Percentiles rank a stretch among this genome's conserved stretches.
phyloP scores from a whole-genome alignment of 2,329 filamentous ascomycete genomes.

The Aspergillus japonicus region DNA sequence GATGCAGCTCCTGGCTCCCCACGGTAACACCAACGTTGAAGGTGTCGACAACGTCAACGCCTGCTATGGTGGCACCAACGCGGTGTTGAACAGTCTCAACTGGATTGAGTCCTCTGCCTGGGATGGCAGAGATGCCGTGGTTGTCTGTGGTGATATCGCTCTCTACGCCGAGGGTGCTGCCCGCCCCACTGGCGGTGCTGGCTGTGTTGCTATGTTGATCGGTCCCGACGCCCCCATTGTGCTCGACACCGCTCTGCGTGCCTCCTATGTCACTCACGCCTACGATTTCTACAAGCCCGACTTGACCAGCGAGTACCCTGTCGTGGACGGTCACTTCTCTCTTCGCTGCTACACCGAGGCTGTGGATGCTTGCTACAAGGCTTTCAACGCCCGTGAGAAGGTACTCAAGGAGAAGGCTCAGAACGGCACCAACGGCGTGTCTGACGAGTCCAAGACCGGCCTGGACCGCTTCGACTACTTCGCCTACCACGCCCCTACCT shows the following conservation, averaged over 20 bases:
- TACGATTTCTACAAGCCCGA: slow-evolving; percentile 93
- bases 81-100: slow-evolving; percentile 78
- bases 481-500: slow-evolving; percentile 79
- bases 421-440: slow-evolving; percentile 51
- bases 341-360: slow-evolving; percentile 78
- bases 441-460: slow-evolving; percentile 56
- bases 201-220: slow-evolving; percentile 74
- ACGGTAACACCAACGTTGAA: slow-evolving; percentile 78
- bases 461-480: slow-evolving; percentile 83
- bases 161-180: slow-evolving; percentile 82
- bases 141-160: slow-evolving; percentile 78
- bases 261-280: slow-evolving; percentile 76
- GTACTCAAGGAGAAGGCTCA: slow-evolving; percentile 50
- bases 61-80: slow-evolving; percentile 84
- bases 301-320: slow-evolving; percentile 81
- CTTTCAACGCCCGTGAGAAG: slow-evolving; percentile 73
- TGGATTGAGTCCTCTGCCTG: slow-evolving; percentile 85
- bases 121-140: slow-evolving; percentile 79
- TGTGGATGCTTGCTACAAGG: slow-evolving; percentile 76
- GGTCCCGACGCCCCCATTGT: slow-evolving; percentile 75
- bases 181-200: slow-evolving; percentile 76
- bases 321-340: slow-evolving; percentile 81
- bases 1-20: slow-evolving; percentile 75
- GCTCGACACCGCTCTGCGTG: slow-evolving; percentile 74
- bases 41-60: slow-evolving; percentile 81